Conservation (phyloP, 352 stramenopile species). For the Globisporangium radiosum region DNA sequence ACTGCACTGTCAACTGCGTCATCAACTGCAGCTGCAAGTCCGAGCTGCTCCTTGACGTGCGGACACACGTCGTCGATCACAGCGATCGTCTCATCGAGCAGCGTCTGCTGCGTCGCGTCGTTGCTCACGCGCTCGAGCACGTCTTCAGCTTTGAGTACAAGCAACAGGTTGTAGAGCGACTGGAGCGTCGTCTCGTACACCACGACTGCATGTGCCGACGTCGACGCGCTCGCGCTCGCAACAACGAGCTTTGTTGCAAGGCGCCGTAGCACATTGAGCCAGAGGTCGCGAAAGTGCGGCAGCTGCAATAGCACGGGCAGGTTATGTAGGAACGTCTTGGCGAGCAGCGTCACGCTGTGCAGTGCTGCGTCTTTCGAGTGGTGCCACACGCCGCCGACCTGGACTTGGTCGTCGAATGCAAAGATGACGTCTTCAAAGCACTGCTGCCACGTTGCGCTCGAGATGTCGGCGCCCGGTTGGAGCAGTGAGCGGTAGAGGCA, state of each 20-base stretch:
- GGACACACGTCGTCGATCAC: slow-evolving; percentile 72
- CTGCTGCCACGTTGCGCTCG: slow-evolving; percentile 69
- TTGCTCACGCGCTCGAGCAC: slow-evolving; percentile 53
- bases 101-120: slow-evolving; percentile 31
- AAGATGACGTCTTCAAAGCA: slow-evolving; percentile 88
- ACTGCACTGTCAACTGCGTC: background rate
- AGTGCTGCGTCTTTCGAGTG: slow-evolving; percentile 60
- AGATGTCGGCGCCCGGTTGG: slow-evolving; percentile 57
- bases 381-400: slow-evolving; percentile 33
- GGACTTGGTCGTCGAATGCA: slow-evolving; percentile 80
- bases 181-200: slow-evolving; percentile 85
- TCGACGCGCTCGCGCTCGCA: slow-evolving; percentile 14
- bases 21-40: slow-evolving; percentile 14
- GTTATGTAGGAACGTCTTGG: slow-evolving; percentile 86
- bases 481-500: slow-evolving; percentile 79
- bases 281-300: slow-evolving; percentile 58
- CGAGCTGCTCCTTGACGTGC: slow-evolving; percentile 72
- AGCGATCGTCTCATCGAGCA: slow-evolving; percentile 64
- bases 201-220: slow-evolving; percentile 35
- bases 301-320: slow-evolving; percentile 66
- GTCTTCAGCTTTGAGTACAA: slow-evolving; percentile 76
- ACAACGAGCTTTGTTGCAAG: slow-evolving; percentile 65
- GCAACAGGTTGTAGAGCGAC: slow-evolving; percentile 80
- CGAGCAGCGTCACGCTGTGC: slow-evolving; percentile 79
- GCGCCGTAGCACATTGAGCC: slow-evolving; percentile 68